Conservation (phyloP, 495 filamentous ascomycete genomes). For the Podospora australis region DNA sequence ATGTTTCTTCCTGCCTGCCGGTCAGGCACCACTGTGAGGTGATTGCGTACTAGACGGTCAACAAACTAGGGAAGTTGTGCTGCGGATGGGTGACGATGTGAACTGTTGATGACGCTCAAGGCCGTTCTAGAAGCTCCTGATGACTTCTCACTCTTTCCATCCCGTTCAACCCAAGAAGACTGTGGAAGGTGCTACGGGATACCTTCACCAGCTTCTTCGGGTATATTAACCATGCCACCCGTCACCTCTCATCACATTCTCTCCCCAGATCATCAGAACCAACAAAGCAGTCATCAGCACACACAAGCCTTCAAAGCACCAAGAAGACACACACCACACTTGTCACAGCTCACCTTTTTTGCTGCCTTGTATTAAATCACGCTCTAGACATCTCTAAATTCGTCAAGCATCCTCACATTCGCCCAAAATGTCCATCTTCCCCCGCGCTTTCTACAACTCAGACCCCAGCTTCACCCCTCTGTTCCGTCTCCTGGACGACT, state of each 20-base stretch:
- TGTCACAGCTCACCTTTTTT: constrained; percentile 1
- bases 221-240: not conserved
- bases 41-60: too few species aligned
- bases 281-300: constrained; percentile 8
- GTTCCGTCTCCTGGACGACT: constrained; percentile 71
- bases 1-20: too few species aligned
- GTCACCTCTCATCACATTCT: not conserved
- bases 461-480: constrained; percentile 54
- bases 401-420: constrained; percentile 3
- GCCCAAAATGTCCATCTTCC: constrained; percentile 61
- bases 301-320: not conserved
- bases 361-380: too few species aligned
- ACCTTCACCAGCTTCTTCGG: not conserved
- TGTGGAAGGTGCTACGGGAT: constrained; percentile 3
- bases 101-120: too few species aligned
- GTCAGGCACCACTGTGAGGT: too few species aligned
- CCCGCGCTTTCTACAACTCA: constrained; percentile 43
- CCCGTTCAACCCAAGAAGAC: not conserved
- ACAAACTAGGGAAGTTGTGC: too few species aligned
- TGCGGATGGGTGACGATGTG: too few species aligned
- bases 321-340: constrained; percentile 13
- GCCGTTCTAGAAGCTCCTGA: not conserved
- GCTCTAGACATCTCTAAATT: too few species aligned
- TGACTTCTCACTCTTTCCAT: not conserved
- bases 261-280: constrained; percentile 14